phyloP scores from a whole-genome alignment of 805 yeast species.

The Saccharomyces eubayanus region DNA sequence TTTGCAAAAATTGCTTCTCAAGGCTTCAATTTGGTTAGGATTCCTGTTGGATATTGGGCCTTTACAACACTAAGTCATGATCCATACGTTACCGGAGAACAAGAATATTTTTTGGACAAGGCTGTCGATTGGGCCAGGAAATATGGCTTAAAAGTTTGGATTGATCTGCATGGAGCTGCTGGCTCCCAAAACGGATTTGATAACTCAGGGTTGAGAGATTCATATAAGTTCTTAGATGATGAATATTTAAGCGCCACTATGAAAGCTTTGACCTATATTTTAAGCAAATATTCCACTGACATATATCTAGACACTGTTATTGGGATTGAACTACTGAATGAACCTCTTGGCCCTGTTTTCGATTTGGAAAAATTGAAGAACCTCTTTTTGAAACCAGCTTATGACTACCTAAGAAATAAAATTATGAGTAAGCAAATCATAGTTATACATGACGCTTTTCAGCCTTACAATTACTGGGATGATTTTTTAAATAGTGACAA shows the following conservation, averaged over 20 bases:
- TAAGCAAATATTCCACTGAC: conserved; percentile 52
- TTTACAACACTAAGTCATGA: conserved; percentile 51
- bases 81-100: conserved; percentile 75
- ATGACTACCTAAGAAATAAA: conserved; percentile 47
- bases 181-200: conserved; percentile 94
- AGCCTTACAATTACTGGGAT: conserved; percentile 52
- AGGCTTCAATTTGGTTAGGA: conserved; percentile 76
- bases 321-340: conserved; percentile 79
- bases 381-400: conserved; percentile 53
- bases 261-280: conserved; percentile 45
- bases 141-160: conserved; percentile 66
- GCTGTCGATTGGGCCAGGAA: conserved; percentile 70
- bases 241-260: conserved; percentile 45
- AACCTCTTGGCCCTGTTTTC: conserved; percentile 69
- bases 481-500: conserved; percentile 36
- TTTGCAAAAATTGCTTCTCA: conserved; percentile 45
- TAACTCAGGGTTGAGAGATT: conserved; percentile 80
- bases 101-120: conserved; percentile 54
- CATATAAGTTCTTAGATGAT: conserved; percentile 41
- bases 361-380: conserved; percentile 46
- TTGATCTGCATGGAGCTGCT: conserved; percentile 88
- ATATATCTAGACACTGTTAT: conserved; percentile 60
- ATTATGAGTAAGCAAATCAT: conserved; percentile 44
- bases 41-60: conserved; percentile 94
- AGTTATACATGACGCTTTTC: conserved; percentile 76